phyloP scores from a whole-genome alignment of 2,329 filamentous ascomycete genomes.

The Botrytis galanthina region DNA sequence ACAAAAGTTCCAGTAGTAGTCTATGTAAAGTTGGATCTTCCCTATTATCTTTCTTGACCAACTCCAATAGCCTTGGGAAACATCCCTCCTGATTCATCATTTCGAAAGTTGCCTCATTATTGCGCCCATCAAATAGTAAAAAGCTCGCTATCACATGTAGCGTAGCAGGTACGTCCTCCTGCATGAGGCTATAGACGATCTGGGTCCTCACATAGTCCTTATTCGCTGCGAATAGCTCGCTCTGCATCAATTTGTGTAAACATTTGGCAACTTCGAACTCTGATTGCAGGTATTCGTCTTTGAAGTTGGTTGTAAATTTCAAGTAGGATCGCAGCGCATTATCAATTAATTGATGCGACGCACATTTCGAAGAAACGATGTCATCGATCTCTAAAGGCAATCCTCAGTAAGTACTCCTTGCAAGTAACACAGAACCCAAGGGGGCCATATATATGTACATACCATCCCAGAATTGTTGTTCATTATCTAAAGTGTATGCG shows the following conservation, averaged over 20 bases:
- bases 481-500: constrained; percentile 68
- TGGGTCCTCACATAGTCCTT: constrained; percentile 87
- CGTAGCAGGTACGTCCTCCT: constrained; percentile 82
- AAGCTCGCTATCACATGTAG: constrained; percentile 81
- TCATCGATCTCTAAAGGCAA: constrained; percentile 59
- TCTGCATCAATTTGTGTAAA: constrained; percentile 73
- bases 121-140: constrained; percentile 80
- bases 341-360: constrained; percentile 69
- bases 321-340: constrained; percentile 83
- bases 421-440: background rate
- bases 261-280: constrained; percentile 80
- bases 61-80: constrained; percentile 78
- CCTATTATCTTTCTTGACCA: constrained; percentile 65
- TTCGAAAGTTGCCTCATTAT: constrained; percentile 74
- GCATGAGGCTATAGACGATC: constrained; percentile 84
- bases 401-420: background rate
- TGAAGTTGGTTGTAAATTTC: constrained; percentile 70
- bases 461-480: constrained; percentile 91
- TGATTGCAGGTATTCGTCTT: constrained; percentile 70
- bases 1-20: constrained; percentile 81
- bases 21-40: constrained; percentile 72
- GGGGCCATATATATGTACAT: constrained; percentile 36
- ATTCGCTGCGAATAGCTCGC: constrained; percentile 70
- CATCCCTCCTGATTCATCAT: constrained; percentile 84
- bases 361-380: constrained; percentile 58